phyloP scores from a whole-genome alignment of 2,329 filamentous ascomycete species.

The Cylindrodendrum hubeiense region DNA sequence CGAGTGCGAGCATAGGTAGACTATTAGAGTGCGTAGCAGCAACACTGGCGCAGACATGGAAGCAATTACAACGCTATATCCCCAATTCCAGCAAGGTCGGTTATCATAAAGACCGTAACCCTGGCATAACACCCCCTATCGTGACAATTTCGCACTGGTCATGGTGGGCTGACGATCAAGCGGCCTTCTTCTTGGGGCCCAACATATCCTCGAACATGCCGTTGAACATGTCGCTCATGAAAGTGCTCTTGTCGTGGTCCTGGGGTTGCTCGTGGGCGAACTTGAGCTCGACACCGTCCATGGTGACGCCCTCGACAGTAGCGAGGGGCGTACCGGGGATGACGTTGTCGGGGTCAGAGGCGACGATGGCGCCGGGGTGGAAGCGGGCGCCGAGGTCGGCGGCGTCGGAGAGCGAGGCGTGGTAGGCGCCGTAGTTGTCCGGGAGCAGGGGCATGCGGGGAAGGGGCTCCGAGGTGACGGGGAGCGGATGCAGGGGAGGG shows the following conservation, averaged over 20 bases:
- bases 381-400: conserved; percentile 51
- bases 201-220: conserved; percentile 66
- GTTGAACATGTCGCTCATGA: conserved; percentile 68
- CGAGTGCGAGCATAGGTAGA: conserved; percentile 16
- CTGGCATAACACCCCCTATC: conserved; percentile 13
- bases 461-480: conserved; percentile 49
- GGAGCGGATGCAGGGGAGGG: conserved; percentile 56
- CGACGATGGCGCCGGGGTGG: conserved; percentile 66
- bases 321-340: conserved; percentile 64
- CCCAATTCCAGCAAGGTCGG: conserved; percentile 16
- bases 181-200: conserved; percentile 28
- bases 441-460: conserved; percentile 71
- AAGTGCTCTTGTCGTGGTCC: conserved; percentile 53
- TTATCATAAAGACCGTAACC: conserved; percentile 16
- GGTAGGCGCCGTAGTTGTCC: conserved; percentile 63
- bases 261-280: conserved; percentile 57
- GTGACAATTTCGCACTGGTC: conserved; percentile 3
- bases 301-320: conserved; percentile 68
- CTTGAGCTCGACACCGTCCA: conserved; percentile 69
- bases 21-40: conserved; percentile 26
- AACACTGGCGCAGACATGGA: conserved; percentile 27
- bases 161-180: neutral
- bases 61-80: conserved; percentile 41
- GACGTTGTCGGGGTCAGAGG: conserved; percentile 66
- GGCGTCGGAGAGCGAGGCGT: conserved; percentile 57